Base-by-base conservation (phyloP, 208 protist species). In the Trypanosoma platydactyli region DNA sequence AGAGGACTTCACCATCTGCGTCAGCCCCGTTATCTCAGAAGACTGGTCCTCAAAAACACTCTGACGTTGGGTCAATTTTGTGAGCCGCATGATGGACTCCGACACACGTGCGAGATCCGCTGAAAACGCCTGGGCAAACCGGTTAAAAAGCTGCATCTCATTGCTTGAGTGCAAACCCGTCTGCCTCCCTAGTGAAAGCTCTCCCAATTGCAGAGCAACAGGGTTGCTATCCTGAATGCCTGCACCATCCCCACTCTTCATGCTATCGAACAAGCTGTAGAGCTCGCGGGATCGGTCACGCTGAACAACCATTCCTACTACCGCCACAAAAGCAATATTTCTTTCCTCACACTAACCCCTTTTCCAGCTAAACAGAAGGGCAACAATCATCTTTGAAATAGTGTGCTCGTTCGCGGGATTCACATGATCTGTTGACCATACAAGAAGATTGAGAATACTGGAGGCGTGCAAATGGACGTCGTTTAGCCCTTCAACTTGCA, bases 21-120 rank as follows among this genome's bases (percentile, higher is more conserved):
- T 93, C 13, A 95, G 68, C 13, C 65, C 71, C 59, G 78, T 86
- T 49, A 97, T 82, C 54, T 97, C 86, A 0, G 71, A 77, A 5
- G 89, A 82, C 33, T 94, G 87, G 64, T 97, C 91, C 41, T 97
- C 87, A 83, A 97, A 97, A 20, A 97, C 86, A 64, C 74, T 92
- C 55, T 93, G 88, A 0, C 76, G 81, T 18, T 84, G 79, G 15
- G 80, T 89, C 4, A 96, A 69, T 76, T 93, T 86, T 5, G 88
- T 84, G 22, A 96, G 67, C 0, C 83, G 85, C 79, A 87, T 84
- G 45, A 96, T 93, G 45, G 79, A 84, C 53, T 93, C 85, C 0
- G 89, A 91, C 15, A 92, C 83, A 22, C 69, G 70, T 11, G 86
- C 84, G n/a, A 96, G 83, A 70, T 94, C 83, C 29, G 67, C 73